These are phyloP conservation scores for Vanilla planifolia DNA, from an alignment of 106 monocot genomes.

Conservation along the genomic window DNA sequence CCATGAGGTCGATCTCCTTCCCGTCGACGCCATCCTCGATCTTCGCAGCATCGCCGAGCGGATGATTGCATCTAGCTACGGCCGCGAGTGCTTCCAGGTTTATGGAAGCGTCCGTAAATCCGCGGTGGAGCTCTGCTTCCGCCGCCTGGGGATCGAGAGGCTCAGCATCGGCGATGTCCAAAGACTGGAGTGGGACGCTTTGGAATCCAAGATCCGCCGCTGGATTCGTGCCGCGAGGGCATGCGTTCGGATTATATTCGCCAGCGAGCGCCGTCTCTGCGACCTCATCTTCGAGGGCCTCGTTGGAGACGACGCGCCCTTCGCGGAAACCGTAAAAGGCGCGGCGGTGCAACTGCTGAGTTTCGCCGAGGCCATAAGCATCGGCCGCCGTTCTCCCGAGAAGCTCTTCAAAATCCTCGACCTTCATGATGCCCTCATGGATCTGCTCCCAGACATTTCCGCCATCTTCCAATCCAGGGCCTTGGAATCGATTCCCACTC, in stretches of 20 bases:
- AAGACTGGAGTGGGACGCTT: constrained; percentile 47
- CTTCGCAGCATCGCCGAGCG: constrained; percentile 63
- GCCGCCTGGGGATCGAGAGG: constrained; percentile 66
- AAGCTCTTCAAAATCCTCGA: constrained; percentile 75
- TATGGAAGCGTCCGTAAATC: constrained; percentile 60
- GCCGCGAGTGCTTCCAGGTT: constrained; percentile 67
- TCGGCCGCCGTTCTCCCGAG: constrained; percentile 65
- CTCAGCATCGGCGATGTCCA: constrained; percentile 71
- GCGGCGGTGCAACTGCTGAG: constrained; percentile 50
- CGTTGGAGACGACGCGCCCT: constrained; percentile 34
- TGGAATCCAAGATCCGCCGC: constrained; percentile 62
- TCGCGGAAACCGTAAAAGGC: constrained; percentile 46
- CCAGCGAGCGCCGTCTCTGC: constrained; percentile 55
- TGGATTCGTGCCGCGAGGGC: constrained; percentile 76
- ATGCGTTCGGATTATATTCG: constrained; percentile 56
- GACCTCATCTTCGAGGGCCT: constrained; percentile 28
- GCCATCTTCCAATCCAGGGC: constrained; percentile 33
- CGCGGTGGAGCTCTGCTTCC: constrained; percentile 52
- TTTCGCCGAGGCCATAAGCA: constrained; percentile 67
- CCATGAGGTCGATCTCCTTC: constrained; percentile 66
- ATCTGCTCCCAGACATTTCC: constrained; percentile 48
- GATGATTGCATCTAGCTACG: constrained; percentile 61
- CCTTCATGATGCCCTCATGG: constrained; percentile 53
- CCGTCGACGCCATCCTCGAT: constrained; percentile 47
- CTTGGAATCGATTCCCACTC: constrained; percentile 41